Percentiles rank a stretch among this genome's conserved stretches.
Conservation (phyloP, 2,329 filamentous ascomycete genomes). For the Lecanoromycetidae sp. region DNA sequence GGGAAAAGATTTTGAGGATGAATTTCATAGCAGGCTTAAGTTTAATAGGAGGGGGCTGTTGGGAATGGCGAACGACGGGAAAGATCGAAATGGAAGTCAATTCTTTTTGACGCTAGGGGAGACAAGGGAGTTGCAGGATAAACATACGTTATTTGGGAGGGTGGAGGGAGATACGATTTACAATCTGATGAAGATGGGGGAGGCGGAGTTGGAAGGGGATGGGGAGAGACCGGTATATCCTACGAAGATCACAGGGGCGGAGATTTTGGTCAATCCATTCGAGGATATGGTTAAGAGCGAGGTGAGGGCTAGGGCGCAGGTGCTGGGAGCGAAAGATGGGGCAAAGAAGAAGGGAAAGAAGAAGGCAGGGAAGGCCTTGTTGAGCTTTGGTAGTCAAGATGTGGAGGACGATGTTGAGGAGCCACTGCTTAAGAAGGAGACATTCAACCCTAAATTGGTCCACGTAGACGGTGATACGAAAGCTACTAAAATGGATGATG, state of each 20-base stretch:
- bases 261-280: slow-evolving; percentile 35
- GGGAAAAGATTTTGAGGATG: slow-evolving; percentile 62
- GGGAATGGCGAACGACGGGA: slow-evolving; percentile 89
- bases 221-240: slow-evolving; percentile 79
- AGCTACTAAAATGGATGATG: slow-evolving; percentile 6
- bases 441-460: slow-evolving; percentile 37
- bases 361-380: slow-evolving; percentile 32
- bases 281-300: slow-evolving; percentile 35
- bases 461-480: slow-evolving; percentile 23
- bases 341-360: slow-evolving; percentile 31
- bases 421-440: slow-evolving; percentile 31
- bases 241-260: slow-evolving; percentile 51
- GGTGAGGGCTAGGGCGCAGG: slow-evolving; percentile 25
- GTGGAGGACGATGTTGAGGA: slow-evolving; percentile 28
- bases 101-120: slow-evolving; percentile 87
- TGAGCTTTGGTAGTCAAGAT: slow-evolving; percentile 37
- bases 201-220: slow-evolving; percentile 65
- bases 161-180: slow-evolving; percentile 92
- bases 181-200: slow-evolving; percentile 86
- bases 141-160: slow-evolving; percentile 88
- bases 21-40: slow-evolving; percentile 82
- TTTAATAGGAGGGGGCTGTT: slow-evolving; percentile 83
- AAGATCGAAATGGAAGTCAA: slow-evolving; percentile 74
- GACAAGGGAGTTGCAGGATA: slow-evolving; percentile 71
- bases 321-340: slow-evolving; percentile 24